A percentile compares a stretch with the other conserved stretches of the same genome.
phyloP scores from a whole-genome alignment of 164 flowering plant genomes.

The Taxillus chinensis region DNA sequence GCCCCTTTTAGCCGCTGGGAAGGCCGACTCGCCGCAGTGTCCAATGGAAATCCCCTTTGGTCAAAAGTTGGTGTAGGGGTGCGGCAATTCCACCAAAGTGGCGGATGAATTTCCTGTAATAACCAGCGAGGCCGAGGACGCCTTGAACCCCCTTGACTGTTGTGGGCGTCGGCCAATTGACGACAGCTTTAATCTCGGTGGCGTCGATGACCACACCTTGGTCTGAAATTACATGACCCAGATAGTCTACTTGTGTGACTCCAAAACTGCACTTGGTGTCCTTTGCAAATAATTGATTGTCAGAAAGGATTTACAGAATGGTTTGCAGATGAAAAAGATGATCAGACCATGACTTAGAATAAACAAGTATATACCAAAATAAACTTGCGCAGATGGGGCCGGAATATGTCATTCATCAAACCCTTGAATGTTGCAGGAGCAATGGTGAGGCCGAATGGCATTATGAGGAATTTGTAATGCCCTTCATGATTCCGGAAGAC shows the following conservation, averaged over 20 bases:
- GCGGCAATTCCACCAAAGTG: neutral
- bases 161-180: neutral
- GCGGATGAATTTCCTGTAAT: too few relatives aligned
- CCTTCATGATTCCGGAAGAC: neutral
- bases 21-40: neutral
- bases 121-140: too few relatives aligned
- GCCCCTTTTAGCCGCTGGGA: neutral
- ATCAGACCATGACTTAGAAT: too few relatives aligned
- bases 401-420: too few relatives aligned
- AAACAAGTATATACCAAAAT: too few relatives aligned
- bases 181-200: neutral
- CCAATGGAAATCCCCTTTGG: neutral
- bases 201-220: neutral
- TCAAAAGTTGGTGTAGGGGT: neutral
- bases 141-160: neutral
- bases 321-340: too few relatives aligned
- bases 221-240: too few relatives aligned
- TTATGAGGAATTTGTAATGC: too few relatives aligned
- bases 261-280: neutral
- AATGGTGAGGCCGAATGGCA: too few relatives aligned
- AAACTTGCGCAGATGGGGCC: too few relatives aligned
- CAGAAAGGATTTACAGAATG: neutral
- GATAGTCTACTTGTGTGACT: too few relatives aligned
- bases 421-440: too few relatives aligned
- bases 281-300: neutral